Base-by-base conservation (phyloP, 2,329 filamentous ascomycete genomes). In the Calonectria pseudoreteaudii region DNA sequence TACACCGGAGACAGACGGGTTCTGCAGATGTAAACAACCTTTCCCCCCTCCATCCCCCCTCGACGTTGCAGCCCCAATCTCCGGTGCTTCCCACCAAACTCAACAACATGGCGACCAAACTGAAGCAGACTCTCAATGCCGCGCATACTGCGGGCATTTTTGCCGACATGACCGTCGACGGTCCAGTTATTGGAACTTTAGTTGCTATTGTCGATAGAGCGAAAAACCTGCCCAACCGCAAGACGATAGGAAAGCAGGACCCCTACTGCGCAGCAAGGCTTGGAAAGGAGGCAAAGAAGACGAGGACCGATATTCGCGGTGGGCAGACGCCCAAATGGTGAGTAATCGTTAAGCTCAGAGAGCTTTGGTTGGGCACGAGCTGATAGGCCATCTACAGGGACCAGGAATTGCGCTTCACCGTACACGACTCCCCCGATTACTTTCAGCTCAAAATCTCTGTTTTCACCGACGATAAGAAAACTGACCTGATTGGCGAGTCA, bases 391-490 rank as follows among this genome's bases (percentile, higher is more conserved):
- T 64, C 62, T 76, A 31, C 81, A 99, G 97, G 97, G 97, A 99
- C 84, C 95, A 98, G 85, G 97, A 99, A 85, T 91, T 99, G 56
- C 95, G 97, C 75, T 99, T 98, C 83, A 95, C 92, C 56, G 97
- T 99, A 20, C 96, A 98, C 89, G 96, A 98, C 82, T 98, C 95
- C 20, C 93, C 95, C 23, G 97, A 99, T 85, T 99, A 99, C 87
- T 95, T 95, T 85, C 95, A 96, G 83, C 90, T 99, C 71, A 99
- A 99, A 84, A 90, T 98, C 20, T 98, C 96, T 3, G 91, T 98
- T 8, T 99, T 99, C 87, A 98, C 98, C 83, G 97, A 99, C 81
- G 97, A 99, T 86, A 98, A 98, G 87, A 97, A 94, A 87, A 98
- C 96, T 0, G 97, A 99, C 78, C 86, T 99, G 77, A 98, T 99